These are phyloP conservation scores for Globisporangium lucens DNA, from an alignment of 352 stramenopile genomes.

Conservation along the genomic window DNA sequence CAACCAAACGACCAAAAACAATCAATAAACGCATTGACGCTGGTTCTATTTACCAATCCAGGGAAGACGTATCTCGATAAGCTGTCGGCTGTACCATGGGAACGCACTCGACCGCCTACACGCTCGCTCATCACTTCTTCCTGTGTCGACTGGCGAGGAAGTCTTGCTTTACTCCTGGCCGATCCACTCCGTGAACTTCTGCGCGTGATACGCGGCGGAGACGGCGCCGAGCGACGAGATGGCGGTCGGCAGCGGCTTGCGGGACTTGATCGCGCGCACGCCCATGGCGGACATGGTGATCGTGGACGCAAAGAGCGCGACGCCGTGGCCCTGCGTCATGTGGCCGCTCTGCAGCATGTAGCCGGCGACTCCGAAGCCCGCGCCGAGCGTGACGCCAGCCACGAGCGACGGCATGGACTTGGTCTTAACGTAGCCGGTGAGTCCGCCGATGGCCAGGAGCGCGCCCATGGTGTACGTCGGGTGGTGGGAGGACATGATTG, in stretches of 20 bases:
- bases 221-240: conserved; percentile 73
- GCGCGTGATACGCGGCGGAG: conserved; percentile 79
- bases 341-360: conserved; percentile 78
- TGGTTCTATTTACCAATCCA: conserved; percentile 15
- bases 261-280: conserved; percentile 67
- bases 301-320: conserved; percentile 76
- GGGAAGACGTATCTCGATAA: background rate
- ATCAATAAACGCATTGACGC: conserved; percentile 13
- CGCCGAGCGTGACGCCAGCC: conserved; percentile 74
- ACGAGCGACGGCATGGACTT: conserved; percentile 81
- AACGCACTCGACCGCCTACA: background rate
- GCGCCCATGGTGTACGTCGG: conserved; percentile 83
- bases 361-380: conserved; percentile 73
- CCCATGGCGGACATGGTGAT: conserved; percentile 88
- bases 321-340: conserved; percentile 80
- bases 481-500: conserved; percentile 66
- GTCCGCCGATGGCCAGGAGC: conserved; percentile 57
- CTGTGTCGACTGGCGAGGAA: background rate
- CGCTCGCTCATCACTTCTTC: background rate
- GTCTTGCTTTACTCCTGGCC: conserved; percentile 59
- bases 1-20: conserved; percentile 7
- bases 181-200: conserved; percentile 81
- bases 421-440: conserved; percentile 79
- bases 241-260: conserved; percentile 70
- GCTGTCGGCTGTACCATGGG: background rate